Percentiles rank a stretch among this genome's conserved stretches.
Evolutionary conservation across 2,329 filamentous ascomycete species (phyloP).

Genomic region (Lecanicillium sp.): DNA sequence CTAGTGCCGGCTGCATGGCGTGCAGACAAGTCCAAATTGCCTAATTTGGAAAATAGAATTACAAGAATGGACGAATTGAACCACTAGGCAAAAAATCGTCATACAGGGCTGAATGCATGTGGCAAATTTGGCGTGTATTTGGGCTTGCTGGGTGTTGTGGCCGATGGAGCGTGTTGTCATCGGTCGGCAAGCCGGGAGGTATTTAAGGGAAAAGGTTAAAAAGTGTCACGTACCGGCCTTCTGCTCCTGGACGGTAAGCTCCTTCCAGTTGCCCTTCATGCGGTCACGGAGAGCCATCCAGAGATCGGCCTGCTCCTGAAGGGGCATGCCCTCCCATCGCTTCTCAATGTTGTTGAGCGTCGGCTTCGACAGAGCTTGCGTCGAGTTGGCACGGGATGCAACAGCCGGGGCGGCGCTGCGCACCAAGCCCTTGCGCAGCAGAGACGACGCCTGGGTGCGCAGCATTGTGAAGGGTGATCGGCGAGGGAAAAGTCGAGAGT

Average conservation of each 20-base stretch:
- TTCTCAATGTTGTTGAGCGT: constrained; percentile 98
- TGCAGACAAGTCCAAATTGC: neutral
- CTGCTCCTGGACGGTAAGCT: constrained; percentile 95
- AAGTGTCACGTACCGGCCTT: constrained; percentile 76
- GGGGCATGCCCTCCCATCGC: constrained; percentile 96
- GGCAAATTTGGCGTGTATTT: neutral
- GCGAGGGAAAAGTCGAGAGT: constrained; percentile 7
- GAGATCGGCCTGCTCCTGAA: constrained; percentile 97
- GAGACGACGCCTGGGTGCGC: constrained; percentile 44
- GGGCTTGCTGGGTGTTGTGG: constrained; percentile 9
- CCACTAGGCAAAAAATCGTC: constrained; percentile 7
- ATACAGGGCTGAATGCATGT: constrained; percentile 14
- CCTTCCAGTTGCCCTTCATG: constrained; percentile 97
- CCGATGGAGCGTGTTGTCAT: constrained; percentile 12
- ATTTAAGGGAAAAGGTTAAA: constrained; percentile 19
- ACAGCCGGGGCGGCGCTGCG: constrained; percentile 37
- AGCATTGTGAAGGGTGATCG: constrained; percentile 36
- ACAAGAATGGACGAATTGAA: constrained; percentile 1
- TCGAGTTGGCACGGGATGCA: constrained; percentile 51
- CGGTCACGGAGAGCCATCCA: constrained; percentile 98
- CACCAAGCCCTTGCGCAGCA: constrained; percentile 43
- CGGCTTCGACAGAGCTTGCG: constrained; percentile 95
- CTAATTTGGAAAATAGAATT: constrained; percentile 6
- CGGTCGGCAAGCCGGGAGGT: constrained; percentile 23
- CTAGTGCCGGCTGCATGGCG: constrained; percentile 1